These are phyloP conservation scores for Stellera chamaejasme DNA, from an alignment of 345 rosid genomes.

Conservation along the genomic window DNA sequence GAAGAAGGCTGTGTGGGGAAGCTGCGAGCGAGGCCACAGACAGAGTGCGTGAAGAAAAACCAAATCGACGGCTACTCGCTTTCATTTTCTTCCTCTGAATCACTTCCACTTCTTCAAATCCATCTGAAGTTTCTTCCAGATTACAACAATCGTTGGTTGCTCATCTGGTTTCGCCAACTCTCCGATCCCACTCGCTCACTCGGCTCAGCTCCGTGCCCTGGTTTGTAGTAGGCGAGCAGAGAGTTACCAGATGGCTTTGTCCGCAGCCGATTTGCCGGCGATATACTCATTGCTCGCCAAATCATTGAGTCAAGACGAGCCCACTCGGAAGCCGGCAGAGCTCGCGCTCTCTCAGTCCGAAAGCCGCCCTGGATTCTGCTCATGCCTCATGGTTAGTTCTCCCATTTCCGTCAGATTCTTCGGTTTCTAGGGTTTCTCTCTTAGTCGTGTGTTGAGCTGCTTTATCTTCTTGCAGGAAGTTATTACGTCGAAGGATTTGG, in stretches of 20 bases:
- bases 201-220: slow-evolving; percentile 5
- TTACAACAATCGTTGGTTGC: not conserved
- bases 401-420: slow-evolving; percentile 8
- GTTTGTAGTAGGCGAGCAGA: slow-evolving; percentile 8
- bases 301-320: slow-evolving; percentile 87
- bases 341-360: slow-evolving; percentile 80
- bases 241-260: slow-evolving; percentile 56
- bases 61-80: not conserved
- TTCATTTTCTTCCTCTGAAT: slow-evolving; percentile 2
- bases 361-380: slow-evolving; percentile 88
- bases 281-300: slow-evolving; percentile 69
- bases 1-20: no score
- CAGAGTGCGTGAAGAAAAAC: not conserved
- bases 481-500: slow-evolving; percentile 80
- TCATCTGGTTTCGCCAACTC: slow-evolving; percentile 19
- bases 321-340: slow-evolving; percentile 82
- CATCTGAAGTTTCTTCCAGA: not conserved
- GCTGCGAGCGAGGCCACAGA: no score
- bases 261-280: slow-evolving; percentile 80
- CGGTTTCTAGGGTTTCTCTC: not conserved
- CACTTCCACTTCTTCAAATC: slow-evolving; percentile 5
- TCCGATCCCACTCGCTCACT: slow-evolving; percentile 34
- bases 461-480: slow-evolving; percentile 61
- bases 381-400: slow-evolving; percentile 71
- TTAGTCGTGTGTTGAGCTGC: slow-evolving; percentile 12